phyloP scores from a whole-genome alignment of 164 flowering plant genomes.

The Piper betle region DNA sequence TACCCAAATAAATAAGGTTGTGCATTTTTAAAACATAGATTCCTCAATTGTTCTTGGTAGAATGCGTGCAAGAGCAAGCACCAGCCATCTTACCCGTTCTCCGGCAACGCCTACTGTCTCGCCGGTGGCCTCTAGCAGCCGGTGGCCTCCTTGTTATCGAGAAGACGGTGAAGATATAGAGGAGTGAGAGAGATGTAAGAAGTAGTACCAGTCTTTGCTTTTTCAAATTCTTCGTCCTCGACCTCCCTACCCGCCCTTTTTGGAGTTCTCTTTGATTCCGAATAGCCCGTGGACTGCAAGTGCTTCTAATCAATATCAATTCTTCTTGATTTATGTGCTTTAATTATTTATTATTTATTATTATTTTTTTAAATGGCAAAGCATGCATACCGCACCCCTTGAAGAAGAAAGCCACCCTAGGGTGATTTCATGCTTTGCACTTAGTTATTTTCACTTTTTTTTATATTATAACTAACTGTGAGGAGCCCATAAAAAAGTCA shows the following conservation, averaged over 20 bases:
- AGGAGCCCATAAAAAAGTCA: no score
- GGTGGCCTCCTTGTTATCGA: background rate
- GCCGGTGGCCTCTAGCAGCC: background rate
- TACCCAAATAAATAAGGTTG: conserved; percentile 9
- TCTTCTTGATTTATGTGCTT: no score
- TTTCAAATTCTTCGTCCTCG: background rate
- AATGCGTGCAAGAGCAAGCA: background rate
- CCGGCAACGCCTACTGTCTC: no score
- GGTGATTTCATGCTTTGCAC: no score
- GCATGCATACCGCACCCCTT: no score
- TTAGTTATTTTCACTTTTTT: no score
- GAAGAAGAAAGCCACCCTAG: no score
- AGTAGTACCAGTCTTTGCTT: background rate
- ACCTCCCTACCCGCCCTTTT: conserved; percentile 3
- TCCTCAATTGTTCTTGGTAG: background rate
- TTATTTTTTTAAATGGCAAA: no score
- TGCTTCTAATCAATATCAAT: no score
- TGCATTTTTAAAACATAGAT: background rate
- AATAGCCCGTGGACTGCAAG: background rate
- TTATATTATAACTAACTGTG: no score
- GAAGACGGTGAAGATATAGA: background rate
- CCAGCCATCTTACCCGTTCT: background rate
- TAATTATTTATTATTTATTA: no score
- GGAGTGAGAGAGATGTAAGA: no score
- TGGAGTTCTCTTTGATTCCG: background rate